Percentiles rank a stretch among this genome's conserved stretches.
These are phyloP conservation scores for Apiotrichum mycotoxinovorans DNA, from an alignment of 1,284 basidiomycete genomes.

Conservation along the genomic window DNA sequence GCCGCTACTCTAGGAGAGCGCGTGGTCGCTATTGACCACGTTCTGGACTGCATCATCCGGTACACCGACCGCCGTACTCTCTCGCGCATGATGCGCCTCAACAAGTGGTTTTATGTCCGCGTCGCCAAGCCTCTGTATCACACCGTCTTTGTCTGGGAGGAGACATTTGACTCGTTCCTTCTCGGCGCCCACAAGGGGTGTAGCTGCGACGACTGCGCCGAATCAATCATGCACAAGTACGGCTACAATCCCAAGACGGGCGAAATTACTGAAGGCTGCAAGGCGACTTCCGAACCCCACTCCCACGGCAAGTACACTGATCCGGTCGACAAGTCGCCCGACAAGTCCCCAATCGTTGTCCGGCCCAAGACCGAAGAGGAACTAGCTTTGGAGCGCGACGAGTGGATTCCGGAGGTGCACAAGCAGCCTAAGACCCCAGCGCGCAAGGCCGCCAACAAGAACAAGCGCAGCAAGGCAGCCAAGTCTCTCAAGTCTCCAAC, in stretches of 20 bases:
- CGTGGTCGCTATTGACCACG: constrained; percentile 3
- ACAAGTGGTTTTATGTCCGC: constrained; percentile 13
- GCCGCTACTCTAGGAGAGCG: no score
- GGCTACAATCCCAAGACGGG: no score
- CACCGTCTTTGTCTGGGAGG: constrained; percentile 9
- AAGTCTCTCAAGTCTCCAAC: no score
- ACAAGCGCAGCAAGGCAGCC: no score
- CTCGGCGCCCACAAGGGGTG: neutral
- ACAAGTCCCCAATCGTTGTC: neutral
- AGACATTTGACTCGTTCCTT: constrained; percentile 3
- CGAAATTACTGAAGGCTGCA: no score
- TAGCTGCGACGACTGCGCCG: neutral
- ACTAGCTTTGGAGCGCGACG: neutral
- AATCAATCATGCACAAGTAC: neutral
- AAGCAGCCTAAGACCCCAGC: neutral
- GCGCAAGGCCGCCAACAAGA: no score
- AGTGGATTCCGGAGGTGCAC: neutral
- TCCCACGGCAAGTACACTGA: no score
- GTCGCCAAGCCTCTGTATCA: constrained; percentile 11
- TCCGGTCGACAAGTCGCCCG: no score
- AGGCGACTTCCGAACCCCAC: no score
- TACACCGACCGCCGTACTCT: constrained; percentile 13
- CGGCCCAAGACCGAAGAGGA: neutral
- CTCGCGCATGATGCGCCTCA: constrained; percentile 15
- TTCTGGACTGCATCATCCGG: constrained; percentile 6